Conservation (phyloP, 768 basidiomycete genomes). For the Hygrocybe punicea region DNA sequence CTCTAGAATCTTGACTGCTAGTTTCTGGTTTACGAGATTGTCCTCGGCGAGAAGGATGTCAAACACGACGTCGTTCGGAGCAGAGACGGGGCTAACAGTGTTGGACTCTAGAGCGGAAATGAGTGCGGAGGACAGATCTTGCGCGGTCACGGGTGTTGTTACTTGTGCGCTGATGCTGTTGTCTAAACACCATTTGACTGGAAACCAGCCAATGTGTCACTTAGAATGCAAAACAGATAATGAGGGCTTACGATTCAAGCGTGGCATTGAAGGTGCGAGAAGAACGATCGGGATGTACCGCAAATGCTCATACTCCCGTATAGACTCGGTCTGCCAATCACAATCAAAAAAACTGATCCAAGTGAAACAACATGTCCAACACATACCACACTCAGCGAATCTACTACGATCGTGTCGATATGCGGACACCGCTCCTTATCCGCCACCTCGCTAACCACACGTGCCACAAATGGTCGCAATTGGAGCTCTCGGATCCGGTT, state of each 20-base stretch:
- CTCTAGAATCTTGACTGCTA: conserved; percentile 95
- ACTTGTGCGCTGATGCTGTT: conserved; percentile 95
- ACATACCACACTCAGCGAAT: conserved; percentile 79
- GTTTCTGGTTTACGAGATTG: conserved; percentile 92
- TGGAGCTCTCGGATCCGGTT: conserved; percentile 75
- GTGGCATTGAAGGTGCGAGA: conserved; percentile 72
- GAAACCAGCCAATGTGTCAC: conserved; percentile 11
- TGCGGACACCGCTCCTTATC: conserved; percentile 80
- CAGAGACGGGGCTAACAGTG: conserved; percentile 83
- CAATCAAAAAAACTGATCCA: conserved; percentile 1
- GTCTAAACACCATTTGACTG: conserved; percentile 95
- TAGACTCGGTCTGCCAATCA: conserved; percentile 67
- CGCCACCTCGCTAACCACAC: conserved; percentile 74
- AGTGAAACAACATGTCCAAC: conserved; percentile 16
- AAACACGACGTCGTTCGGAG: conserved; percentile 81
- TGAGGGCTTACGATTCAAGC: conserved; percentile 61
- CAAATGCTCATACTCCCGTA: conserved; percentile 90
- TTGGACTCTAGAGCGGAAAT: conserved; percentile 94
- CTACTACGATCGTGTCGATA: conserved; percentile 94
- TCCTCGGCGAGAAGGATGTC: conserved; percentile 97
- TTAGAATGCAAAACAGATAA: conserved; percentile 1
- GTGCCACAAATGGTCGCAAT: conserved; percentile 71
- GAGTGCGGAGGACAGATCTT: conserved; percentile 88
- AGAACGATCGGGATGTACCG: conserved; percentile 96
- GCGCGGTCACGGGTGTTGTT: conserved; percentile 82